Evolutionary conservation across 192 early-diverging fungal species (phyloP).

Genomic region (Paraglomus occultum): DNA sequence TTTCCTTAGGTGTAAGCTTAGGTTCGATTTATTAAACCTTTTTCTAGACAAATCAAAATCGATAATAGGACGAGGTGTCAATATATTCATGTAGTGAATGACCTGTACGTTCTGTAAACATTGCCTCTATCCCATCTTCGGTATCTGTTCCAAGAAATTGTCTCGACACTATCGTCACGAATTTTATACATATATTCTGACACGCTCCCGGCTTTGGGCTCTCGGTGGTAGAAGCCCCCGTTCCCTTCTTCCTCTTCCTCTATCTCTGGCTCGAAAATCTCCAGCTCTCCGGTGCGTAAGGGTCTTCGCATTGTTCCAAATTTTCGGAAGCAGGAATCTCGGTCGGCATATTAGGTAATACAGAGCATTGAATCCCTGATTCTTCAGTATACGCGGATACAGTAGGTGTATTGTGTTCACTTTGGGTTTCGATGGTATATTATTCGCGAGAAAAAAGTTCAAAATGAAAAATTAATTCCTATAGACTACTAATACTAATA

Average conservation of each 20-base stretch:
- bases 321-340: neutral
- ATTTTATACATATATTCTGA: constrained; percentile 4
- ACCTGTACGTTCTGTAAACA: neutral
- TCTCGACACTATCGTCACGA: neutral
- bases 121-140: constrained; percentile 2
- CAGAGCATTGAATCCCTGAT: constrained; percentile 4
- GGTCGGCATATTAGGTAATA: neutral
- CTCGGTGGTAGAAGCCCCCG: no score
- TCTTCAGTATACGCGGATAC: neutral
- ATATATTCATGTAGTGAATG: constrained; percentile 14
- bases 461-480: no score
- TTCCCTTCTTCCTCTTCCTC: no score
- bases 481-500: no score
- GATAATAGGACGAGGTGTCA: neutral
- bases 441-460: no score
- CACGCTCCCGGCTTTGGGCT: no score
- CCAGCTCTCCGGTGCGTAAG: no score
- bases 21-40: neutral
- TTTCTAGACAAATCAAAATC: constrained; percentile 9
- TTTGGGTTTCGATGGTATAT: neutral
- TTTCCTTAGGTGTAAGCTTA: neutral
- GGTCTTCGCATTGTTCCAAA: no score
- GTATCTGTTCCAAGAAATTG: constrained; percentile 8
- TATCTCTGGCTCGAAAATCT: no score
- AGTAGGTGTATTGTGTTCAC: constrained; percentile 15